Evolutionary conservation across 176 grass and related monocot genomes (phyloP), one percentile per base, ranked within the genome.

Genomic region (Avena sativa): DNA sequence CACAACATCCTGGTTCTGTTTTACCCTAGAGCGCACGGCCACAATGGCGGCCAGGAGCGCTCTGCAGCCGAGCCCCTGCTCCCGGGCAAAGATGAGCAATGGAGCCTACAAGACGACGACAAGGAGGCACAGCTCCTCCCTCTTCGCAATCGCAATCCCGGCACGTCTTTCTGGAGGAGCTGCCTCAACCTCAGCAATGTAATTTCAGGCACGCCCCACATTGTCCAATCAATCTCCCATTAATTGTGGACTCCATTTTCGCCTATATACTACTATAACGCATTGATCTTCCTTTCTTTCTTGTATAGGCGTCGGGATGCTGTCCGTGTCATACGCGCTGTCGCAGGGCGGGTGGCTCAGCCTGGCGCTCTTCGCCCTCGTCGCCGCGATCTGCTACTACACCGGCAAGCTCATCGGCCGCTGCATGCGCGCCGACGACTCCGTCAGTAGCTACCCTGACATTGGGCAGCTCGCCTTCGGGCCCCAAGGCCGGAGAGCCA

Each of bases 111-210:
- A 69, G 67, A 70, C 67, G 67, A 43, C 67, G 67, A 77, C 74
- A 59, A 71, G 46, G 92, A 92, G 79, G 66, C 74, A 28, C 67
- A 70, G 3, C 67, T 70, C 67, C 34, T 70, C 67, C 67, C 67
- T 25, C 71, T 1, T 57, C 55, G 21, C 56, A 43, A 43, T 43
- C 62, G 21, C 56, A 50, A n/a, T 48, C 71, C 34, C 20, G 85
- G 82, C 8, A 70, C 88, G 58, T 95, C 93, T 11, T 89, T 87
- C 66, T 66, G 48, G 13, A 86, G 91, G 63, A 95, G 88, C 56
- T 92, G 91, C 47, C 86, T 95, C 32, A 95, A 95, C 62, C 80
- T 95, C 32, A 89, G 74, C 79, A 92, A 95, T 57, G 83, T 91
- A 8, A 85, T 95, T 36, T 92, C 86, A 76, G 93, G 93, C 89